A percentile compares a stretch with the other conserved stretches of the same genome.
Conservation (phyloP, 31 red algal species). For the Odonthalia washingtoniensis region DNA sequence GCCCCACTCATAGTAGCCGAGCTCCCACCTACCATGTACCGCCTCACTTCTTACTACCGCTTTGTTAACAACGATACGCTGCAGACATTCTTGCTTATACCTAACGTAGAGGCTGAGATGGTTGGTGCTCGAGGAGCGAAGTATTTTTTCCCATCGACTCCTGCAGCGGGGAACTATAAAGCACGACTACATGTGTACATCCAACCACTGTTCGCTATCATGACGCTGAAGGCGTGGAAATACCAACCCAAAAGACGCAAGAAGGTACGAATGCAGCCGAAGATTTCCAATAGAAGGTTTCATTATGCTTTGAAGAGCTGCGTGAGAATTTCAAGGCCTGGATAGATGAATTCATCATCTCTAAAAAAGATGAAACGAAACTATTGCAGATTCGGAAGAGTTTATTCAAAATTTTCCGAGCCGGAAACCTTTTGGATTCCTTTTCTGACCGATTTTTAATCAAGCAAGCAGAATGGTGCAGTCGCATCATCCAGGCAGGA, state of each 20-base stretch:
- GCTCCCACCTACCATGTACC: neutral
- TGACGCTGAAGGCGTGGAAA: slow-evolving; percentile 1
- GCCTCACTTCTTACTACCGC: neutral
- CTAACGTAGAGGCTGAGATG: slow-evolving; percentile 2
- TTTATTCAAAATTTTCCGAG: slow-evolving; percentile 37
- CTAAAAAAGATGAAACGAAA: neutral
- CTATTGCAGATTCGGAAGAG: neutral
- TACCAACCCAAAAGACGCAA: slow-evolving; percentile 26
- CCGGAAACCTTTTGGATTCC: slow-evolving; percentile 18
- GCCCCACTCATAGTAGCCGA: neutral
- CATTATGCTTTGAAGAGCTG: neutral
- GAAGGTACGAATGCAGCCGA: neutral
- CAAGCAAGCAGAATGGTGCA: slow-evolving; percentile 4
- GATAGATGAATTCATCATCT: no score
- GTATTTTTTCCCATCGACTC: slow-evolving; percentile 18
- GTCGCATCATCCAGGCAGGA: slow-evolving; percentile 14
- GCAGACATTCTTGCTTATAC: neutral
- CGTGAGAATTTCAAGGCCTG: neutral
- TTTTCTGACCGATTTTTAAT: slow-evolving; percentile 29
- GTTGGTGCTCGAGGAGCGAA: slow-evolving; percentile 4
- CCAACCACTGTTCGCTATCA: slow-evolving; percentile 35
- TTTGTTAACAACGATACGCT: neutral
- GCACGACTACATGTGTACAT: slow-evolving; percentile 19
- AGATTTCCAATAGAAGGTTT: neutral
- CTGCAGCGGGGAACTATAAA: slow-evolving; percentile 28